Conservation (phyloP, 2,329 filamentous ascomycete genomes). For the Xylaria digitata region DNA sequence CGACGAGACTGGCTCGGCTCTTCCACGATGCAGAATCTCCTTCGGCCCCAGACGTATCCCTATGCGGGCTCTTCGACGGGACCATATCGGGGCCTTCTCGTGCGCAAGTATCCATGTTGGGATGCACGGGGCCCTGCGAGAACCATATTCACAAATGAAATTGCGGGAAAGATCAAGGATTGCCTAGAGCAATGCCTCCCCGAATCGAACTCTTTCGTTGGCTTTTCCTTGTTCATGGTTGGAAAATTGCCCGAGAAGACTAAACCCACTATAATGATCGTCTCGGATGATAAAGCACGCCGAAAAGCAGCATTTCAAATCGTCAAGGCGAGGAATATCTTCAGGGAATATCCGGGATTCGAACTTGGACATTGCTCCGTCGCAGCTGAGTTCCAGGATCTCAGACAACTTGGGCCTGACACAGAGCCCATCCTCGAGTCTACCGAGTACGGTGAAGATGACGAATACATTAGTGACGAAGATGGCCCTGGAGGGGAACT, state of each 20-base stretch:
- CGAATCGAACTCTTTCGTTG: slow-evolving; percentile 34
- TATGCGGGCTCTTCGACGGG: slow-evolving; percentile 34
- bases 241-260: slow-evolving; percentile 36
- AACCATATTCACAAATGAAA: slow-evolving; percentile 25
- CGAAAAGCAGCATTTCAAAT: slow-evolving; percentile 34
- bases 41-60: slow-evolving; percentile 30
- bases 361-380: slow-evolving; percentile 36
- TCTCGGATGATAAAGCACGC: slow-evolving; percentile 32
- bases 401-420: slow-evolving; percentile 22
- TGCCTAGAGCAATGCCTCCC: slow-evolving; percentile 33
- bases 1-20: background rate
- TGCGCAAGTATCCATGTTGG: slow-evolving; percentile 35
- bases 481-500: slow-evolving; percentile 15
- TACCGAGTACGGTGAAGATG: background rate
- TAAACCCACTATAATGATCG: slow-evolving; percentile 35
- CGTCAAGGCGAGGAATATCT: slow-evolving; percentile 30
- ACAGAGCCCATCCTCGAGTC: background rate
- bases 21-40: slow-evolving; percentile 25
- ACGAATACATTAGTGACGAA: background rate
- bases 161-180: slow-evolving; percentile 29
- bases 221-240: slow-evolving; percentile 39
- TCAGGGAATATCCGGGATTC: slow-evolving; percentile 28
- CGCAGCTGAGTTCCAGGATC: slow-evolving; percentile 34
- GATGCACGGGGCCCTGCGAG: slow-evolving; percentile 29
- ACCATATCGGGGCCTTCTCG: slow-evolving; percentile 28